phyloP scores from a whole-genome alignment of 2,329 filamentous ascomycete genomes.

The Neopestalotiopsis sp. region DNA sequence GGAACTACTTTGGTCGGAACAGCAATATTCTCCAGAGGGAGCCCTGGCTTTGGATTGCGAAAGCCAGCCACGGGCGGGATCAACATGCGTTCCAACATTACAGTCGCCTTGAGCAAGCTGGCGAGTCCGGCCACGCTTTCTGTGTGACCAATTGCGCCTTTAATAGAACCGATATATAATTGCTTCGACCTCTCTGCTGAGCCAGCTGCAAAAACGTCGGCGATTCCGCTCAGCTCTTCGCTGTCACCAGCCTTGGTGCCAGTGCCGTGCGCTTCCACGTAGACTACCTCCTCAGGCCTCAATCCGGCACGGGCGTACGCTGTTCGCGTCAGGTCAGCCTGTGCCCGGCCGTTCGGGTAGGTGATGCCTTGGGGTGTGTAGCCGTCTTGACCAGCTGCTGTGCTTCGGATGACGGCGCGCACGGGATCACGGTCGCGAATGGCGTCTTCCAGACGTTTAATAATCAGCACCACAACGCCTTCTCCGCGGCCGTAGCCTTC shows the following conservation, averaged over 20 bases:
- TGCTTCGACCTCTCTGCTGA: neutral
- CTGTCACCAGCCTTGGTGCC: conserved; percentile 16
- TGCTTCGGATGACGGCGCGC: conserved; percentile 39
- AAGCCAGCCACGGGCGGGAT: conserved; percentile 6
- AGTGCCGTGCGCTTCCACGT: conserved; percentile 20
- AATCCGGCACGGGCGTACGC: conserved; percentile 39
- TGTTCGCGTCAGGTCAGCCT: conserved; percentile 35
- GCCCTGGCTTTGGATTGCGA: neutral
- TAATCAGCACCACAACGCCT: conserved; percentile 43
- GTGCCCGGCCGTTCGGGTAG: conserved; percentile 40
- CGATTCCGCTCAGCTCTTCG: conserved; percentile 1
- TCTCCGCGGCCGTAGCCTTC: conserved; percentile 38
- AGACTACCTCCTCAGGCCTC: neutral
- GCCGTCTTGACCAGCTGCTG: conserved; percentile 43
- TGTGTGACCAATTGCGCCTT: conserved; percentile 5
- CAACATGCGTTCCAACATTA: neutral
- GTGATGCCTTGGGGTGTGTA: conserved; percentile 44
- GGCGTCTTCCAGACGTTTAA: conserved; percentile 46
- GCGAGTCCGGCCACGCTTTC: conserved; percentile 4
- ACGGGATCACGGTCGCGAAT: conserved; percentile 42
- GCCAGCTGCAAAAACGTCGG: conserved; percentile 2
- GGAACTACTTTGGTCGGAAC: neutral
- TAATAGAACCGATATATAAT: conserved; percentile 10
- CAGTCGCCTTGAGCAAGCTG: conserved; percentile 4
- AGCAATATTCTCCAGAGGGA: neutral